Conservation (phyloP, 805 yeast species). For the Wickerhamiella parazyma region DNA sequence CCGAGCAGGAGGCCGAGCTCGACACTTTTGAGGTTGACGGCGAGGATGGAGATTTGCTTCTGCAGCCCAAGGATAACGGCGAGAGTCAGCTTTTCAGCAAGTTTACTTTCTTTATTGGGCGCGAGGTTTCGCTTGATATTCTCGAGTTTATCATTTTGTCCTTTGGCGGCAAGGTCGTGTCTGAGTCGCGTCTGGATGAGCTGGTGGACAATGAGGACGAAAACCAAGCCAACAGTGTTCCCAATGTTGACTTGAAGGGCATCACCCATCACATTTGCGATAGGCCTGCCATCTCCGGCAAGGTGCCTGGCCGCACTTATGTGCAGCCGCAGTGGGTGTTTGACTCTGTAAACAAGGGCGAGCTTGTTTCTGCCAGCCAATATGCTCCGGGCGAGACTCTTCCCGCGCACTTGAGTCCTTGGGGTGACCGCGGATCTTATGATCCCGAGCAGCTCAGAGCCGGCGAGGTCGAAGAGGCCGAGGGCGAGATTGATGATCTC, state of each 20-base stretch:
- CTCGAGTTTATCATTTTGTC: slow-evolving; percentile 77
- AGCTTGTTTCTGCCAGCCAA: slow-evolving; percentile 58
- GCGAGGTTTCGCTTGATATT: slow-evolving; percentile 90
- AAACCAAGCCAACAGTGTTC: slow-evolving; percentile 30
- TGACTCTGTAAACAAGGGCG: slow-evolving; percentile 71
- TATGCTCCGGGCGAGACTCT: slow-evolving; percentile 91
- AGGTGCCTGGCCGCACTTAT: slow-evolving; percentile 84
- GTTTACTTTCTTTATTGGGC: slow-evolving; percentile 75
- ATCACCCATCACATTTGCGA: slow-evolving; percentile 92
- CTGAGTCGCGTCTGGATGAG: slow-evolving; percentile 82
- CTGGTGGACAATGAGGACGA: slow-evolving; percentile 36
- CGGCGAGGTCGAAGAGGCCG: slow-evolving; percentile 36
- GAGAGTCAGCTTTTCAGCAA: slow-evolving; percentile 42
- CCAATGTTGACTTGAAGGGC: slow-evolving; percentile 40
- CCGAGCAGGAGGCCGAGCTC: slow-evolving; percentile 37
- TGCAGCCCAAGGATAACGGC: slow-evolving; percentile 40
- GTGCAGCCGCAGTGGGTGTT: slow-evolving; percentile 97
- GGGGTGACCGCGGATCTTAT: slow-evolving; percentile 93
- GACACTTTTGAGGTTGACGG: slow-evolving; percentile 58
- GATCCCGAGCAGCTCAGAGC: slow-evolving; percentile 53
- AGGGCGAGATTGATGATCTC: slow-evolving; percentile 33
- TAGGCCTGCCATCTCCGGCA: slow-evolving; percentile 66
- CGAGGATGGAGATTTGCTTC: slow-evolving; percentile 39
- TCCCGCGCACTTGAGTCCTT: slow-evolving; percentile 96
- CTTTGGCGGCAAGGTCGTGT: slow-evolving; percentile 71